Conservation (phyloP, 2,329 filamentous ascomycete genomes). For the Xylaria multiplex region DNA sequence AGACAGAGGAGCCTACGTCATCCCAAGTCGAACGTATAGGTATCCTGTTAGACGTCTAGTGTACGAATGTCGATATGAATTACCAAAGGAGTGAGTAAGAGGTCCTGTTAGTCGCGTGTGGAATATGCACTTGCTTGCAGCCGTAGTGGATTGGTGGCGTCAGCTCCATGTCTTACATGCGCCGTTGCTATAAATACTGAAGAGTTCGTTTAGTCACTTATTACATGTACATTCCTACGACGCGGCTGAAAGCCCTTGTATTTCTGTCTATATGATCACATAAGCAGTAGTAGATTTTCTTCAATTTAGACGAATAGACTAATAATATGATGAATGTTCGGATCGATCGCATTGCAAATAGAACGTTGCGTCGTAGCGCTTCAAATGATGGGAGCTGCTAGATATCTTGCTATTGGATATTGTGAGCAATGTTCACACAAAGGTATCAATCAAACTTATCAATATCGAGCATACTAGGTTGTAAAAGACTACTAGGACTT, state of each 20-base stretch:
- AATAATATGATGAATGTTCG: no score
- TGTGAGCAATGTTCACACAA: background rate
- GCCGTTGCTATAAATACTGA: slow-evolving; percentile 20
- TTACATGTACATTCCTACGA: slow-evolving; percentile 10
- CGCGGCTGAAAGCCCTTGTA: slow-evolving; percentile 13
- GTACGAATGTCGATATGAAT: no score
- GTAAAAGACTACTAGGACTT: background rate
- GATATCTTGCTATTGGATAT: background rate
- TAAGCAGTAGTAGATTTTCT: background rate
- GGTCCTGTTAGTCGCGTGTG: no score
- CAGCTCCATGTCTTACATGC: slow-evolving; percentile 16
- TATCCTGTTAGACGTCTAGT: no score
- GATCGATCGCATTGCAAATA: background rate
- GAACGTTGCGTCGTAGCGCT: background rate
- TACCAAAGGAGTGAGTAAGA: no score
- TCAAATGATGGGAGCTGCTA: background rate
- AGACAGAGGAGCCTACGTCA: background rate
- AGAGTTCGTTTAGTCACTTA: slow-evolving; percentile 17
- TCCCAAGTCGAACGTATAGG: no score
- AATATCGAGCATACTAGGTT: no score
- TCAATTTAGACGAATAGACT: background rate
- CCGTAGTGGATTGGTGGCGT: background rate
- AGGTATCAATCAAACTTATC: no score
- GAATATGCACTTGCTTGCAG: no score
- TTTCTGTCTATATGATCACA: background rate